Base-by-base conservation (phyloP, 805 yeast genomes). In the Yamadazyma laniorum region DNA sequence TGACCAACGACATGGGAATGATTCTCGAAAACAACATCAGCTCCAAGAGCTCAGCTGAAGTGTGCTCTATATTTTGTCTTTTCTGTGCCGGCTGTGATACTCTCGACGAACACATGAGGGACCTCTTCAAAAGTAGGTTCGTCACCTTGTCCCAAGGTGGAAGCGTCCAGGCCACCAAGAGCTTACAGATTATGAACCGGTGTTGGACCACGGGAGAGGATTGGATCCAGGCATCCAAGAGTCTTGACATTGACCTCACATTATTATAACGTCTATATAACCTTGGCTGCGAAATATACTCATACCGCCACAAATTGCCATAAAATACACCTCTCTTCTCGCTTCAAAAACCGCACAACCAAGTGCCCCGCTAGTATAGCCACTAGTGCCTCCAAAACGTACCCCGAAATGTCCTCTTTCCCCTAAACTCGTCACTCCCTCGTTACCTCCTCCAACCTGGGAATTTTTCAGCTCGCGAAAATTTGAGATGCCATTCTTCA, bases 21-120 rank as follows among this genome's bases (percentile, higher is more conserved):
- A 48, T 71, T 2, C 45, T 74, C 2, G 61, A 57, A 25, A 49
- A 56, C 0, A 55, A 67, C 37, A 66, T 80, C 6, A 73, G 69
- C 14, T 59, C 68, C 5, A 63, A 67, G 7, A 61, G 76, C 2
- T 68, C 78, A 0, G 77, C 79, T 4, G 81, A 79, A 40, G 59
- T 77, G 4, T 77, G 84, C 51, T 57, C 78, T 34, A 63, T 77
- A 5, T 74, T 79, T 40, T 77, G 80, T 14, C 57, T 72, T 3
- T 77, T 80, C 44, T 67, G 79, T 19, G 77, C 80, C 16, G 86
- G 77, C 14, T 76, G 82, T 54, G 86, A 80, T 46, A 67, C 74
- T 6, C 44, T 62, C 11, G 67, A 74, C 39, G 54, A 55, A 1
- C 47, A 47, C 2, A 49, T 57, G 38, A 52, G 76, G 21, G 47